Conservation (phyloP, 2,329 filamentous ascomycete species). For the Cercospora berteroae region DNA sequence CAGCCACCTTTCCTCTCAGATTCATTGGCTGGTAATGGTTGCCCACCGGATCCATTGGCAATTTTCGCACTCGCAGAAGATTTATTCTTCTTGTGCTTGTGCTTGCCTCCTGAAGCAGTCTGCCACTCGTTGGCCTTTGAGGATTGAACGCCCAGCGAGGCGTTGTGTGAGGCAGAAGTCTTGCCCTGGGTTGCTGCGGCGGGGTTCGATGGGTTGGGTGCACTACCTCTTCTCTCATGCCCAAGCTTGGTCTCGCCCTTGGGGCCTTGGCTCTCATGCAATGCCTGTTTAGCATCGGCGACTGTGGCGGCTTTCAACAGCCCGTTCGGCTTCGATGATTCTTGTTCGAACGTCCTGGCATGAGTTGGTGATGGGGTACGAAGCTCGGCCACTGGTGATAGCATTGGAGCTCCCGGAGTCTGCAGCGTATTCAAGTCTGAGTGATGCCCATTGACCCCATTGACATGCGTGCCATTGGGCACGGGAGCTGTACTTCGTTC, state of each 20-base stretch:
- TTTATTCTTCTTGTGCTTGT: constrained; percentile 39
- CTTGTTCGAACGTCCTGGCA: constrained; percentile 53
- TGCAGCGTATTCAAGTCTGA: constrained; percentile 14
- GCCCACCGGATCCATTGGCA: constrained; percentile 31
- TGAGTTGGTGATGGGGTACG: constrained; percentile 68
- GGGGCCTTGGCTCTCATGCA: constrained; percentile 26
- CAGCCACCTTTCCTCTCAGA: constrained; percentile 48
- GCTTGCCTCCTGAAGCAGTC: constrained; percentile 26
- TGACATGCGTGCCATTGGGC: constrained; percentile 28
- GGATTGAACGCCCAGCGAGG: not conserved
- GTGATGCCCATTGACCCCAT: constrained; percentile 23
- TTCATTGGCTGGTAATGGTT: constrained; percentile 45
- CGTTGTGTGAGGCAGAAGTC: not conserved
- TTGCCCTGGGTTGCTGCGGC: constrained; percentile 6
- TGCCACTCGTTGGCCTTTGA: constrained; percentile 31
- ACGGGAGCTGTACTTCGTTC: constrained; percentile 26
- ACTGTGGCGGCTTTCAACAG: constrained; percentile 32
- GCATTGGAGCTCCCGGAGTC: constrained; percentile 39
- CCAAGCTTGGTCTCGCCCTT: constrained; percentile 12
- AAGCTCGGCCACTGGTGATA: constrained; percentile 73
- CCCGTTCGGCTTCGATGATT: constrained; percentile 31
- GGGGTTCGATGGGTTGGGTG: constrained; percentile 19
- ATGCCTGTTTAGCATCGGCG: constrained; percentile 31
- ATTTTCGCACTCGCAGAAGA: constrained; percentile 23
- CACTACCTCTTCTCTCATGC: constrained; percentile 31